Evolutionary conservation across 2,329 filamentous ascomycete species (phyloP).

Genomic region (Emydomyces testavorans): DNA sequence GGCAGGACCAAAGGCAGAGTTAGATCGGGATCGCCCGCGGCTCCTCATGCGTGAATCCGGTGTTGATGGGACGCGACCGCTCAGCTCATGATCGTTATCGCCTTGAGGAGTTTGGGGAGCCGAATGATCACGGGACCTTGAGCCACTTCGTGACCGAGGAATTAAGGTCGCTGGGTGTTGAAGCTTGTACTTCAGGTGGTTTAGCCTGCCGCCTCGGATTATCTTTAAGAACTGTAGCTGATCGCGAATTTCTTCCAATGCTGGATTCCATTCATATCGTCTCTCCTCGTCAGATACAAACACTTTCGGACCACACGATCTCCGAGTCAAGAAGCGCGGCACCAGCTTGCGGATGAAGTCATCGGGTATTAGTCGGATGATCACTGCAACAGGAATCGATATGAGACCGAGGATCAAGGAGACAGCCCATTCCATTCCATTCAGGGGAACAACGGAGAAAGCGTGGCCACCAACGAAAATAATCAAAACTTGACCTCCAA

Average conservation of each 20-base stretch:
- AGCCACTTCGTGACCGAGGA: constrained; percentile 35
- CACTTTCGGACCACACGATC: constrained; percentile 31
- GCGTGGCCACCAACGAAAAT: constrained; percentile 58
- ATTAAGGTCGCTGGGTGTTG: constrained; percentile 44
- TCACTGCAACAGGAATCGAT: constrained; percentile 53
- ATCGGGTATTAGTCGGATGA: constrained; percentile 51
- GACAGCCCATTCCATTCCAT: constrained; percentile 58
- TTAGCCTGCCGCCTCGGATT: constrained; percentile 52
- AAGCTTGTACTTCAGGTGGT: constrained; percentile 49
- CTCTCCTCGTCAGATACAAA: constrained; percentile 38
- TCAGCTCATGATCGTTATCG: constrained; percentile 29
- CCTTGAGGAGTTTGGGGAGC: constrained; percentile 46
- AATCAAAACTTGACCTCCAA: constrained; percentile 60
- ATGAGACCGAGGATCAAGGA: constrained; percentile 57
- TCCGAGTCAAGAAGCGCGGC: constrained; percentile 30
- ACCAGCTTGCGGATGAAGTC: constrained; percentile 39
- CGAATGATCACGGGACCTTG: constrained; percentile 34
- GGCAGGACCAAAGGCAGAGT: constrained; percentile 47
- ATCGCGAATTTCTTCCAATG: constrained; percentile 51
- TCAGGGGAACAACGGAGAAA: constrained; percentile 51
- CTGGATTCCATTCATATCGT: constrained; percentile 47
- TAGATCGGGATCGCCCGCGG: constrained; percentile 46
- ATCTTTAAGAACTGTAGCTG: constrained; percentile 53
- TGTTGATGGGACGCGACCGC: constrained; percentile 36
- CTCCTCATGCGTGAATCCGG: constrained; percentile 42